phyloP scores from a whole-genome alignment of 768 basidiomycete genomes.

The Agrocybe praecox region DNA sequence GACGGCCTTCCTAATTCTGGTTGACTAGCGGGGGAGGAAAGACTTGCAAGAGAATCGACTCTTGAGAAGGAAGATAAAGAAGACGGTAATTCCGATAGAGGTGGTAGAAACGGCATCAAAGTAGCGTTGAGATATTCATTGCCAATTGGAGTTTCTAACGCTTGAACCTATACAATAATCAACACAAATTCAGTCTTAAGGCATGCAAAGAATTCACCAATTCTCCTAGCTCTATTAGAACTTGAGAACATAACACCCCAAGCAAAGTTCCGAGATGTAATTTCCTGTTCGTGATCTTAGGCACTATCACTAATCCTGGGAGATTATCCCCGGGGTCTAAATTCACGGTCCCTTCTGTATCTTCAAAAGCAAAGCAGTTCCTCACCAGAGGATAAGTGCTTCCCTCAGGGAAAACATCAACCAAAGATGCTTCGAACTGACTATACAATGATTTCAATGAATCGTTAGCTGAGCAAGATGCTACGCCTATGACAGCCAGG shows the following conservation, averaged over 20 bases:
- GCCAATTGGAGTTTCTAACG: conserved; percentile 80
- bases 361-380: conserved; percentile 87
- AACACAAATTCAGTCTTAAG: conserved; percentile 2
- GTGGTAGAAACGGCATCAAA: conserved; percentile 64
- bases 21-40: conserved; percentile 55
- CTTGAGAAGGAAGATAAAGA: conserved; percentile 50
- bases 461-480: conserved; percentile 63
- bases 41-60: conserved; percentile 44
- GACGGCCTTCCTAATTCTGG: conserved; percentile 50
- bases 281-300: conserved; percentile 86
- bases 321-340: conserved; percentile 57
- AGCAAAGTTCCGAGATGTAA: conserved; percentile 87
- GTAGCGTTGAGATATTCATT: conserved; percentile 83
- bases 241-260: conserved; percentile 86
- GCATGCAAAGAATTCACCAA: conserved; percentile 55
- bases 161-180: conserved; percentile 56
- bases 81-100: conserved; percentile 60
- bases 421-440: conserved; percentile 67
- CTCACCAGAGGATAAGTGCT: conserved; percentile 78
- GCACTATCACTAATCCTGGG: conserved; percentile 76
- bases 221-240: conserved; percentile 83
- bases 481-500: conserved; percentile 86
- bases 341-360: conserved; percentile 58
- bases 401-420: conserved; percentile 66
- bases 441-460: conserved; percentile 54